Evolutionary conservation across 2,329 filamentous ascomycete species (phyloP).

Genomic region (Venturia pyrina): DNA sequence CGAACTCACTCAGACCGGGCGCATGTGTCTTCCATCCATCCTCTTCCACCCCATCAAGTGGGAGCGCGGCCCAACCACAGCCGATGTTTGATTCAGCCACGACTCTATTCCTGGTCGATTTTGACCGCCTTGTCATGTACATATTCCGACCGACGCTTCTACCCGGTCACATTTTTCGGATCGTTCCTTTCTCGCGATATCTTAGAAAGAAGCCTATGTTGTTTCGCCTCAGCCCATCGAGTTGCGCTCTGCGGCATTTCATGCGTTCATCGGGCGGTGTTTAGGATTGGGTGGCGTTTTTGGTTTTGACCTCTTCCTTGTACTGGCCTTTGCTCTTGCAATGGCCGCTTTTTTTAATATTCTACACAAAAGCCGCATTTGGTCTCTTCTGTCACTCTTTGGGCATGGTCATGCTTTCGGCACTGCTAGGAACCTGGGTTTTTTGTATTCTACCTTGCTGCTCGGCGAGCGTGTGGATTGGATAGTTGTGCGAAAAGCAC

Average conservation of each 20-base stretch:
- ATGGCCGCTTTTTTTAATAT: neutral
- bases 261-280: neutral
- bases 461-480: neutral
- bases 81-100: neutral
- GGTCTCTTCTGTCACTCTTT: neutral
- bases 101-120: neutral
- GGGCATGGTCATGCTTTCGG: neutral
- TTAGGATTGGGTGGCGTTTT: neutral
- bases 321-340: neutral
- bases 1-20: constrained; percentile 30
- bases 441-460: constrained; percentile 1
- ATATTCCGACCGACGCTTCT: neutral
- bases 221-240: neutral
- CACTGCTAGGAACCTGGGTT: neutral
- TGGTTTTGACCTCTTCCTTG: neutral
- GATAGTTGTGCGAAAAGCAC: neutral
- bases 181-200: constrained; percentile 4
- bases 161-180: neutral
- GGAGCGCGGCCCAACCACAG: constrained; percentile 21
- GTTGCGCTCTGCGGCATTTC: neutral
- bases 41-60: constrained; percentile 41
- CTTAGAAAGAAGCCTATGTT: constrained; percentile 4
- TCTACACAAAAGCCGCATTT: neutral
- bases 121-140: neutral
- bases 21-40: constrained; percentile 36